Evolutionary conservation across 192 early-diverging fungal species (phyloP).

Genomic region (Coemansia sp.): DNA sequence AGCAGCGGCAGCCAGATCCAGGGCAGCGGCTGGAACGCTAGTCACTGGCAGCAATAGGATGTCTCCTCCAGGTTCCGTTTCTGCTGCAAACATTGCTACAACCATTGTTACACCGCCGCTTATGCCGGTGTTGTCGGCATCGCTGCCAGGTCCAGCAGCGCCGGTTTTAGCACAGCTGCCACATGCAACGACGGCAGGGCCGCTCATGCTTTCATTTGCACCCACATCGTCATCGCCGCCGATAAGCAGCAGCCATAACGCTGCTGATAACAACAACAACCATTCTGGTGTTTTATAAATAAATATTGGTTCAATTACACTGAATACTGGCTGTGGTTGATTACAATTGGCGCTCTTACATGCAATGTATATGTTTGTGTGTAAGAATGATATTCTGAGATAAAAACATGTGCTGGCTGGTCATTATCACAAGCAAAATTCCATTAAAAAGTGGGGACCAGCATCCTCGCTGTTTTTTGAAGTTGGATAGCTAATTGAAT

Average conservation of each 20-base stretch:
- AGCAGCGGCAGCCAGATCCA: slow-evolving; percentile 16
- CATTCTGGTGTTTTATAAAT: neutral
- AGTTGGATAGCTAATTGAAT: too few species aligned
- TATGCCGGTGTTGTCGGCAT: neutral
- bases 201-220: neutral
- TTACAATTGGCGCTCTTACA: too few species aligned
- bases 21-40: neutral
- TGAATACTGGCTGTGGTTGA: too few species aligned
- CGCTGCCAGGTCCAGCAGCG: neutral
- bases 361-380: too few species aligned
- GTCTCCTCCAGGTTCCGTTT: neutral
- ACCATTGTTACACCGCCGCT: neutral
- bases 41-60: neutral
- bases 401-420: too few species aligned
- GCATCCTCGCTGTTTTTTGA: too few species aligned
- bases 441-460: too few species aligned
- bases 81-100: neutral
- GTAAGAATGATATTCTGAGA: too few species aligned
- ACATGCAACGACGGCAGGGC: neutral
- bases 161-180: neutral
- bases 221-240: neutral
- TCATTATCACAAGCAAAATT: too few species aligned
- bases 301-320: too few species aligned
- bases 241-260: neutral
- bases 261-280: neutral